A percentile compares a stretch with the other conserved stretches of the same genome.
These are phyloP conservation scores for Pseudomonodictys pantanalensis DNA, from an alignment of 495 filamentous ascomycete genomes.

Conservation along the genomic window DNA sequence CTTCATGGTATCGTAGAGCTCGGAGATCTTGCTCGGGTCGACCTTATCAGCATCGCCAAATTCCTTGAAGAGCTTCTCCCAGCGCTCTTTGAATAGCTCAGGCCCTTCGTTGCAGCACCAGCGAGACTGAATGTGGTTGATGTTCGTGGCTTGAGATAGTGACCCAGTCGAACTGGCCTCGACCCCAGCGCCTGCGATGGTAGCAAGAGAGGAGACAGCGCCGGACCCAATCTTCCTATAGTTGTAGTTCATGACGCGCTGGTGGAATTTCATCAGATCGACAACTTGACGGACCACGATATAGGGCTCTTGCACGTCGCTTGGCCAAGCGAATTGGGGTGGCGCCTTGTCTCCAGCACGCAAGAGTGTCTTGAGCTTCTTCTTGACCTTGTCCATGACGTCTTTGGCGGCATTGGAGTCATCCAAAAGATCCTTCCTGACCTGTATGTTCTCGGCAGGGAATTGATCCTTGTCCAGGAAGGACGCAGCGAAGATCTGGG, in stretches of 20 bases:
- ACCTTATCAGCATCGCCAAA: constrained; percentile 97
- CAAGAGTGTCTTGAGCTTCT: constrained; percentile 89
- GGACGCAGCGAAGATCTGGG: constrained; percentile 91
- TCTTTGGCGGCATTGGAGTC: constrained; percentile 99
- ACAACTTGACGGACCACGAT: constrained; percentile 88
- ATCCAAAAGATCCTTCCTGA: constrained; percentile 91
- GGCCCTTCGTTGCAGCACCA: constrained; percentile 98
- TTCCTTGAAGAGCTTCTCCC: constrained; percentile 97
- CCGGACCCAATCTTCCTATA: constrained; percentile 68
- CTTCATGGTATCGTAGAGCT: constrained; percentile 98
- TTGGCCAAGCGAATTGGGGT: constrained; percentile 96
- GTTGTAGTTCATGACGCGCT: constrained; percentile 88
- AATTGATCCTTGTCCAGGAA: constrained; percentile 87
- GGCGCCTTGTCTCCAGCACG: constrained; percentile 84
- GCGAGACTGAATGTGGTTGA: constrained; percentile 71
- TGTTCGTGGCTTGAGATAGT: constrained; percentile 56
- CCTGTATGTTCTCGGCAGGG: constrained; percentile 74
- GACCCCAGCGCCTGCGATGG: constrained; percentile 34
- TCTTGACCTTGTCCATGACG: constrained; percentile 99
- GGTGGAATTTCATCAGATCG: constrained; percentile 96
- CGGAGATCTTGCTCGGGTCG: constrained; percentile 95
- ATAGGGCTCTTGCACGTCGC: constrained; percentile 87
- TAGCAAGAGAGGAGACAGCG: constrained; percentile 57
- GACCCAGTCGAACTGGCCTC: constrained; percentile 42
- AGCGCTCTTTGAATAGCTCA: constrained; percentile 89